Evolutionary conservation across 768 basidiomycete species (phyloP).

Genomic region (Ramaria sp.): DNA sequence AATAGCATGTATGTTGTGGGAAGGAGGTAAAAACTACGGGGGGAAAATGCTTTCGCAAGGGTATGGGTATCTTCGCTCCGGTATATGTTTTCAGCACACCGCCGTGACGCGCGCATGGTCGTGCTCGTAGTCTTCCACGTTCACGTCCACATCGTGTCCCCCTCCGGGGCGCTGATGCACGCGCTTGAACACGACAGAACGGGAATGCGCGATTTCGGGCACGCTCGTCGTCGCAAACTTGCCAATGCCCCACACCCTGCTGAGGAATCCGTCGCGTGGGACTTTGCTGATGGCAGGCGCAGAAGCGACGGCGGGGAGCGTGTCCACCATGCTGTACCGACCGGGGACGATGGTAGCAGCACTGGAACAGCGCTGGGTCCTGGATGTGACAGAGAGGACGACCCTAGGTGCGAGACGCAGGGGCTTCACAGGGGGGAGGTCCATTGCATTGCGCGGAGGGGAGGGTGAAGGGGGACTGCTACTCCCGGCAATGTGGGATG

Average conservation of each 20-base stretch:
- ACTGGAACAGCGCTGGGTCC: neutral
- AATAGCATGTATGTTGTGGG: neutral
- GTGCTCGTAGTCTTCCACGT: neutral
- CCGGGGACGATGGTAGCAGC: neutral
- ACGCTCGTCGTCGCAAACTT: neutral
- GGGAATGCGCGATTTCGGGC: neutral
- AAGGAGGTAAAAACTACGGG: neutral
- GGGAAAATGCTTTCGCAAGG: neutral
- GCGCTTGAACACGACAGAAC: constrained; percentile 1
- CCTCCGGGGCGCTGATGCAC: neutral
- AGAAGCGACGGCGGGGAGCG: neutral
- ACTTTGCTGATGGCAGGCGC: neutral
- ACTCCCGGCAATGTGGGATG: neutral
- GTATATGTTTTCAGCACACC: neutral
- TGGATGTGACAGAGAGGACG: neutral
- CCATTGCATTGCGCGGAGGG: neutral
- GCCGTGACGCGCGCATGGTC: neutral
- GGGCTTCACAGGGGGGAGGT: neutral
- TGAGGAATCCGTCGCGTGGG: neutral
- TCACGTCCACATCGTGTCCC: neutral
- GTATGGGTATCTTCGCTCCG: neutral
- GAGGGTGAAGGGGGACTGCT: neutral
- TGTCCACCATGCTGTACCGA: neutral
- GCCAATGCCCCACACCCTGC: neutral
- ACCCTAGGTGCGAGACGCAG: constrained; percentile 3